phyloP scores from a whole-genome alignment of 306 rosid genomes.

The Vicia sativa region DNA sequence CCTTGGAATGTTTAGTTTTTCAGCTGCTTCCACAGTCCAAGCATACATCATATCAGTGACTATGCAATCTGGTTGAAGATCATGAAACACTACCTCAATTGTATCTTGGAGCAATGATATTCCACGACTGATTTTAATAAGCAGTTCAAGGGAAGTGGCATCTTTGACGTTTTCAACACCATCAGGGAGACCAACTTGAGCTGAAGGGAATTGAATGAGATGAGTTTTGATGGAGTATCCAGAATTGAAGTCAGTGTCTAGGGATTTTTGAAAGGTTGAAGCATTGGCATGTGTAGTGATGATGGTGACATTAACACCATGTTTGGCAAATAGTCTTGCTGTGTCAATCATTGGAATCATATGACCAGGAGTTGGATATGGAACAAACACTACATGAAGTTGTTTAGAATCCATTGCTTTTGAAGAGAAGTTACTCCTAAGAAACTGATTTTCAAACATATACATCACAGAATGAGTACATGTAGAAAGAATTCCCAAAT shows the following conservation, averaged over 20 bases:
- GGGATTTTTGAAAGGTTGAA: conserved; percentile 34
- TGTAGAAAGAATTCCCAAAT: no score
- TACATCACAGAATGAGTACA: no score
- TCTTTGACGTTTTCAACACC: conserved; percentile 38
- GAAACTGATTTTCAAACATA: no score
- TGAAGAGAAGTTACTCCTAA: no score
- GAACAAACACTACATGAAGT: conserved; percentile 32
- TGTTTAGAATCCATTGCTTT: neutral
- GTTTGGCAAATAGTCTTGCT: conserved; percentile 41
- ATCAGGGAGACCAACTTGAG: conserved; percentile 37
- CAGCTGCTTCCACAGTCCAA: conserved; percentile 45
- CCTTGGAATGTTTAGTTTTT: conserved; percentile 41
- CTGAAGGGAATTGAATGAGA: conserved; percentile 33
- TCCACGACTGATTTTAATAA: conserved; percentile 10
- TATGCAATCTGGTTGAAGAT: conserved; percentile 36
- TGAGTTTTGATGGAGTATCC: conserved; percentile 34
- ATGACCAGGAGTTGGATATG: conserved; percentile 39
- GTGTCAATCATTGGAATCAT: conserved; percentile 39
- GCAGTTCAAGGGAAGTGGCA: neutral
- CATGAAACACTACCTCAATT: conserved; percentile 28
- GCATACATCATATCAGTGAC: conserved; percentile 35
- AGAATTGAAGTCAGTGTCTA: conserved; percentile 24
- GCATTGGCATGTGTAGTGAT: conserved; percentile 41
- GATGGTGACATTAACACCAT: conserved; percentile 38
- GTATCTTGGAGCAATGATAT: conserved; percentile 15